Percentiles rank a stretch among this genome's conserved stretches.
Conservation (phyloP, 345 rosid species). For the Citrus hindsii region DNA sequence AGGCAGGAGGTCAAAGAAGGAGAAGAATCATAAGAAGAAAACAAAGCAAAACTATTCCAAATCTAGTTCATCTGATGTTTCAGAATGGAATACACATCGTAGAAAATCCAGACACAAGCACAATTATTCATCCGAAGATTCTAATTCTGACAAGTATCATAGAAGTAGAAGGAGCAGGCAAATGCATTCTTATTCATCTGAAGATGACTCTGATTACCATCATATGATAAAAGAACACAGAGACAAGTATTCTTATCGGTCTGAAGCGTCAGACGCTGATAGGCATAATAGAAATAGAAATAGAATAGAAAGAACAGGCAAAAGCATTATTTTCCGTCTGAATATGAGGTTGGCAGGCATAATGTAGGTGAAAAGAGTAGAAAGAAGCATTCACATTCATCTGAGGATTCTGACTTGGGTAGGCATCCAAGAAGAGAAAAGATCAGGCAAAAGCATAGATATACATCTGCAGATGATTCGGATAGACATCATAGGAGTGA, state of each 20-base stretch:
- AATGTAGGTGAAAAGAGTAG: constrained; percentile 13
- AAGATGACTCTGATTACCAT: constrained; percentile 20
- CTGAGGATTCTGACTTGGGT: constrained; percentile 18
- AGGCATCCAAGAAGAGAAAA: constrained; percentile 15
- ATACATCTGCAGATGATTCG: constrained; percentile 13
- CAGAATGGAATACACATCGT: constrained; percentile 25
- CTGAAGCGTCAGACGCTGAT: constrained; percentile 20
- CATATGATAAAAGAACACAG: constrained; percentile 14
- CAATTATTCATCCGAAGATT: constrained; percentile 24
- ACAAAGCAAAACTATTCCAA: constrained; percentile 37
- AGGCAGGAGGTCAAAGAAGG: constrained; percentile 40
- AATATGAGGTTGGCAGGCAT: constrained; percentile 17
- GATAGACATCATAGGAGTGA: constrained; percentile 14
- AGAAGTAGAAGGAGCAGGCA: constrained; percentile 27
- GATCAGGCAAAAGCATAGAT: constrained; percentile 15
- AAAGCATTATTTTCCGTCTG: constrained; percentile 16
- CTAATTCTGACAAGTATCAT: constrained; percentile 21
- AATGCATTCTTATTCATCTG: constrained; percentile 22
- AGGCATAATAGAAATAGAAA: constrained; percentile 12
- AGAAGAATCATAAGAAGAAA: constrained; percentile 35
- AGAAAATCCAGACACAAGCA: constrained; percentile 34
- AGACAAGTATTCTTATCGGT: constrained; percentile 25
- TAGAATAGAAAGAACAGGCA: constrained; percentile 1
- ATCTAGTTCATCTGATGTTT: constrained; percentile 33
- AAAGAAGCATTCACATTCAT: constrained; percentile 13